Conservation (phyloP, 768 basidiomycete genomes). For the Leccinellum luteum region DNA sequence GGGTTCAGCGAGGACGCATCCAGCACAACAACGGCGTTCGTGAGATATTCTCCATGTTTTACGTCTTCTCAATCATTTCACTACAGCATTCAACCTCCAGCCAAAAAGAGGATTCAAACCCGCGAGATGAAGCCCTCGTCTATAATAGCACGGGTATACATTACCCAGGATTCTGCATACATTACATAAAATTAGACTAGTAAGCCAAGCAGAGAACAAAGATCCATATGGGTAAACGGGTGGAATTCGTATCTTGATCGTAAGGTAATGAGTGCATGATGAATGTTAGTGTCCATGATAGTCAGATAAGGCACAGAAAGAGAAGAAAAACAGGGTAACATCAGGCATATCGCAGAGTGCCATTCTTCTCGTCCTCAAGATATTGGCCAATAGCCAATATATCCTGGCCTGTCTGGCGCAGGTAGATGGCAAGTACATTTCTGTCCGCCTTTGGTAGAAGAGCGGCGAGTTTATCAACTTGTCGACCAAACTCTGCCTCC, state of each 20-base stretch:
- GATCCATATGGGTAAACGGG: conserved; percentile 20
- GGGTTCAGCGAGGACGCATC: conserved; percentile 21
- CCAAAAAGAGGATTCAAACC: conserved; percentile 49
- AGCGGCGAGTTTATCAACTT: conserved; percentile 69
- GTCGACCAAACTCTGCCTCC: conserved; percentile 53
- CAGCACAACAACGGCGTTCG: conserved; percentile 29
- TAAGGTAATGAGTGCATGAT: conserved; percentile 12
- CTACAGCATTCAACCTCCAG: conserved; percentile 43
- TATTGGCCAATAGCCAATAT: conserved; percentile 86
- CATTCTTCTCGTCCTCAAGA: conserved; percentile 80
- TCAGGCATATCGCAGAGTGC: conserved; percentile 46
- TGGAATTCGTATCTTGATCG: conserved; percentile 2
- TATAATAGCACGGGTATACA: neutral
- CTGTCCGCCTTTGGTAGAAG: conserved; percentile 74
- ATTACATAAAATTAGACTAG: conserved; percentile 17
- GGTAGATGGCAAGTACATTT: conserved; percentile 63
- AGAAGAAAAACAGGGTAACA: conserved; percentile 4
- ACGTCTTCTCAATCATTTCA: neutral
- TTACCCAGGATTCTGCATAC: neutral
- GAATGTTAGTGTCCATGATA: conserved; percentile 13
- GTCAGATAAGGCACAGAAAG: conserved; percentile 1
- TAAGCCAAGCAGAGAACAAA: conserved; percentile 13
- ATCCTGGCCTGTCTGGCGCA: conserved; percentile 73
- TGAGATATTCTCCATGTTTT: neutral
- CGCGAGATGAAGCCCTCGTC: conserved; percentile 25